Evolutionary conservation across 1,284 basidiomycete genomes (phyloP).

Genomic region (Malassezia sympodialis): DNA sequence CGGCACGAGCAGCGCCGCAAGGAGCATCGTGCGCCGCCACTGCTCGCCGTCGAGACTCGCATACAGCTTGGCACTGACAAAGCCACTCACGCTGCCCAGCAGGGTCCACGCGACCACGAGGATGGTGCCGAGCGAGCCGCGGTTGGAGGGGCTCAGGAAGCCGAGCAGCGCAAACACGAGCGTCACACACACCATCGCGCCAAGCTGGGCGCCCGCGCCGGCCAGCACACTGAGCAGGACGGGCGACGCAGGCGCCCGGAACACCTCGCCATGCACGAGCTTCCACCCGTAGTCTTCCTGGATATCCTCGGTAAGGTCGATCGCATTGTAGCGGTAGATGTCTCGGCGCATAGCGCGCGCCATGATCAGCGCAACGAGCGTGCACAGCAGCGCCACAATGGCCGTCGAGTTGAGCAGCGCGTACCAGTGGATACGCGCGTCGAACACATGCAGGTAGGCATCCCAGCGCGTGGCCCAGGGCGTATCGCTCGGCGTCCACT

Average conservation of each 20-base stretch:
- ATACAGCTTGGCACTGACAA: constrained; percentile 75
- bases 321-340: constrained; percentile 89
- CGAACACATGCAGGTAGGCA: constrained; percentile 56
- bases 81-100: constrained; percentile 83
- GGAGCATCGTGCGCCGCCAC: constrained; percentile 69
- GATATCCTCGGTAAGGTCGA: constrained; percentile 85
- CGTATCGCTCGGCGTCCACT: constrained; percentile 72
- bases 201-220: constrained; percentile 82
- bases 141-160: constrained; percentile 91
- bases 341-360: constrained; percentile 77
- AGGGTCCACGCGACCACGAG: constrained; percentile 94
- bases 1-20: constrained; percentile 81
- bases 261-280: constrained; percentile 88
- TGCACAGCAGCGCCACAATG: constrained; percentile 64
- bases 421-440: constrained; percentile 59
- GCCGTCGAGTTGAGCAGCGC: constrained; percentile 81
- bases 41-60: constrained; percentile 69
- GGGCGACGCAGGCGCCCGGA: constrained; percentile 64
- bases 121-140: constrained; percentile 84
- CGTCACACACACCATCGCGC: constrained; percentile 78
- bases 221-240: constrained; percentile 73
- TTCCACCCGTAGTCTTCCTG: constrained; percentile 99
- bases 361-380: constrained; percentile 80
- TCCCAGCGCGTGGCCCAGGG: constrained; percentile 85
- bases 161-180: constrained; percentile 94